These are phyloP conservation scores for Hyphopichia wangnamkhiaoensis DNA, from an alignment of 1,139 yeast genomes.

Conservation along the genomic window DNA sequence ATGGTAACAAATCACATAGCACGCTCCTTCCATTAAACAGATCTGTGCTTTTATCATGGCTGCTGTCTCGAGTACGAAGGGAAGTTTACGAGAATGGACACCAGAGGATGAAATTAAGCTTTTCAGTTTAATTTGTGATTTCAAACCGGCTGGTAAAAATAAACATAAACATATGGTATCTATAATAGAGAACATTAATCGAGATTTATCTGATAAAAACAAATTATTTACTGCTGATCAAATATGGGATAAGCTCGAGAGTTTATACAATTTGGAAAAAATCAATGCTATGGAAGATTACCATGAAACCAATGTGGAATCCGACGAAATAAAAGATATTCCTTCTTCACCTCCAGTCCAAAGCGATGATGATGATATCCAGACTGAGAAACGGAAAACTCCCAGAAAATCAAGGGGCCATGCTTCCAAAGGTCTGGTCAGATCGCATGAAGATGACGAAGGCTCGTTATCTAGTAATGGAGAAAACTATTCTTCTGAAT, in stretches of 20 bases:
- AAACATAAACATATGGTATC: conserved; percentile 60
- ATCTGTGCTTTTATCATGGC: too few relatives aligned
- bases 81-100: conserved; percentile 45
- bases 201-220: conserved; percentile 18
- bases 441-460: too few relatives aligned
- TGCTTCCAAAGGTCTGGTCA: not conserved
- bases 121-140: conserved; percentile 65
- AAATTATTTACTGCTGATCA: conserved; percentile 46
- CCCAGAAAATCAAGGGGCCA: conserved; percentile 13
- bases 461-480: not conserved
- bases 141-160: conserved; percentile 63
- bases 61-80: conserved; percentile 1
- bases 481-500: conserved; percentile 7
- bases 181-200: conserved; percentile 56
- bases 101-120: conserved; percentile 66
- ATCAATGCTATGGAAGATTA: conserved; percentile 55
- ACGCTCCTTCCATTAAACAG: too few relatives aligned
- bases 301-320: conserved; percentile 1
- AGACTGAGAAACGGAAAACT: not conserved
- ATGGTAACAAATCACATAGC: too few relatives aligned
- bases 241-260: conserved; percentile 57
- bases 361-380: conserved; percentile 3
- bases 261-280: conserved; percentile 55
- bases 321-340: conserved; percentile 4
- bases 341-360: conserved; percentile 5